These are phyloP conservation scores for Cystobasidiopsis lactophilus DNA, from an alignment of 768 basidiomycete genomes.

Conservation along the genomic window DNA sequence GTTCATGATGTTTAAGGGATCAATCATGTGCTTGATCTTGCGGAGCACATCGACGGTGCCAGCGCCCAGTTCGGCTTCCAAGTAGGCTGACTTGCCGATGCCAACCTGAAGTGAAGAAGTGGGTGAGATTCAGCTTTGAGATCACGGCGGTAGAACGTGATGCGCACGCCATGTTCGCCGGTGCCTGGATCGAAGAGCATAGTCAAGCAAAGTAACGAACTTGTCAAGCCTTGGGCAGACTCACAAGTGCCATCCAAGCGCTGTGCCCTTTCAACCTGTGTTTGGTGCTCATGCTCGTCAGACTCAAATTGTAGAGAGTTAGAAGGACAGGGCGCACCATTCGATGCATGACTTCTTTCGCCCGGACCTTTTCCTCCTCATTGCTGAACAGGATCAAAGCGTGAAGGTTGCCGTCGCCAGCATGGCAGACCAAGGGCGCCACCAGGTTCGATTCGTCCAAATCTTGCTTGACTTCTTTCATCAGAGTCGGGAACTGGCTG, in stretches of 20 bases:
- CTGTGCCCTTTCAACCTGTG: constrained; percentile 28
- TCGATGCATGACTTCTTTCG: constrained; percentile 15
- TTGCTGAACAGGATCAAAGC: constrained; percentile 23
- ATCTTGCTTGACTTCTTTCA: constrained; percentile 55
- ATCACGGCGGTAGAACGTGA: constrained; percentile 2
- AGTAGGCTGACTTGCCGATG: constrained; percentile 33
- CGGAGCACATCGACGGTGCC: constrained; percentile 69
- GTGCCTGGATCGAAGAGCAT: too few relatives aligned
- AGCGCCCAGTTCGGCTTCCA: constrained; percentile 57
- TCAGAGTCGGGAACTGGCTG: constrained; percentile 24
- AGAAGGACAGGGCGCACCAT: constrained; percentile 9
- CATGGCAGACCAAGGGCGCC: constrained; percentile 61
- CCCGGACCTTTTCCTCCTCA: constrained; percentile 16
- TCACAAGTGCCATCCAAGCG: constrained; percentile 28
- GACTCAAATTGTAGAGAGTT: constrained; percentile 10
- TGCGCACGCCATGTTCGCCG: constrained; percentile 1
- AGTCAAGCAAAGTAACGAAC: too few relatives aligned
- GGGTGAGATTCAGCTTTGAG: neutral
- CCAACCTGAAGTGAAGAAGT: neutral
- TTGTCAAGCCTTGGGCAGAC: neutral
- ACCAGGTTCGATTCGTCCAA: constrained; percentile 37
- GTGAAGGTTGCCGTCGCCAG: constrained; percentile 34
- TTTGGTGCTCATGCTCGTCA: constrained; percentile 21
- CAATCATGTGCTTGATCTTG: constrained; percentile 54
- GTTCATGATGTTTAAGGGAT: constrained; percentile 62